These are phyloP conservation scores for Boletellus sp. DNA, from an alignment of 768 basidiomycete species.

Conservation along the genomic window DNA sequence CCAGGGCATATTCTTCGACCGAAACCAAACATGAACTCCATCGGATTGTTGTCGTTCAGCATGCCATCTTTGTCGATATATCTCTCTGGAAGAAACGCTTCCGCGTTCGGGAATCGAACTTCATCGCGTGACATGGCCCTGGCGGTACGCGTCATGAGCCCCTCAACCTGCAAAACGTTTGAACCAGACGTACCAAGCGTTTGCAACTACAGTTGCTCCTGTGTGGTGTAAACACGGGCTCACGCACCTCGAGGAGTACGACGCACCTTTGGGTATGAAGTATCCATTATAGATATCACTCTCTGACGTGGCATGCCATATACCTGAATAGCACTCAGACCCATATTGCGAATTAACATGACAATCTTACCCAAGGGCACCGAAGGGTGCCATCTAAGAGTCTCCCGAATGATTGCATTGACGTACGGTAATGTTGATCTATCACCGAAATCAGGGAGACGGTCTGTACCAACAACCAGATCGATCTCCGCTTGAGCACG, in stretches of 20 bases:
- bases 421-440: background rate
- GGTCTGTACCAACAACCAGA: conserved; percentile 15
- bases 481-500: conserved; percentile 26
- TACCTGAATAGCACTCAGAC: background rate
- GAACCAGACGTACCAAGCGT: conserved; percentile 6
- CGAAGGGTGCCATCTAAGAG: background rate
- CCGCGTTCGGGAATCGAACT: conserved; percentile 4
- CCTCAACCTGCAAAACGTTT: background rate
- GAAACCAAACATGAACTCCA: conserved; percentile 13
- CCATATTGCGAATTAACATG: background rate
- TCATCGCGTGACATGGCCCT: conserved; percentile 11
- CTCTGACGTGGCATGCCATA: conserved; percentile 10
- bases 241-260: no score
- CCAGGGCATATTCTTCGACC: conserved; percentile 9
- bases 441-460: conserved; percentile 27
- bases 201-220: conserved; percentile 13
- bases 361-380: background rate
- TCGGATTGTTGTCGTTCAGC: conserved; percentile 6
- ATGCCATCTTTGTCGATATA: conserved; percentile 7
- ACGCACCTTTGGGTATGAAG: conserved; percentile 28
- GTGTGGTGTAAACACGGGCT: background rate
- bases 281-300: conserved; percentile 33
- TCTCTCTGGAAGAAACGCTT: conserved; percentile 5
- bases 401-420: conserved; percentile 1
- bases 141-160: background rate